A percentile compares a stretch with the other conserved stretches of the same genome.
Evolutionary conservation across 345 rosid genomes (phyloP).

Genomic region (Eucalyptus cloeziana): DNA sequence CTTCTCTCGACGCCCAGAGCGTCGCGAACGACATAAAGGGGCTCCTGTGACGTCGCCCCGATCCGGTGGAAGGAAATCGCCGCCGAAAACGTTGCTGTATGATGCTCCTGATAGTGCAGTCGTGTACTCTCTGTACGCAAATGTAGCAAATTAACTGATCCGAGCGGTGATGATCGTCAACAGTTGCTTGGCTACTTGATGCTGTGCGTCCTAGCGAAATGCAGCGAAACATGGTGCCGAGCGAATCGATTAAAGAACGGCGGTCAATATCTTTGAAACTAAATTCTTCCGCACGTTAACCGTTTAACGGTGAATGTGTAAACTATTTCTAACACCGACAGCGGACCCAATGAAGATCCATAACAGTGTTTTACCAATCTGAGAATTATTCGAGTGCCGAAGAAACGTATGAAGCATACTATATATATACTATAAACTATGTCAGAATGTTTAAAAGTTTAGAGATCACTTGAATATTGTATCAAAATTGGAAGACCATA

Average conservation of each 20-base stretch:
- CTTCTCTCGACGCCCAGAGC: constrained; percentile 15
- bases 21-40: constrained; percentile 23
- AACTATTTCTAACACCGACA: not conserved
- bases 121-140: not conserved
- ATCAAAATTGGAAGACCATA: not conserved
- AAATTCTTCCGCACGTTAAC: not conserved
- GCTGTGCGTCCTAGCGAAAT: not conserved
- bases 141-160: not conserved
- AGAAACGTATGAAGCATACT: not conserved
- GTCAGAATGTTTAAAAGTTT: not conserved
- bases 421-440: not conserved
- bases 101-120: not conserved
- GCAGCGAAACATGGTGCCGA: not conserved
- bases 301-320: not conserved
- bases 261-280: not conserved
- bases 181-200: not conserved
- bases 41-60: not conserved
- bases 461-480: not conserved
- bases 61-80: not conserved
- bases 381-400: not conserved
- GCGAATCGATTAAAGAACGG: not conserved
- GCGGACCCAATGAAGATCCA: not conserved
- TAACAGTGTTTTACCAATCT: not conserved
- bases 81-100: not conserved
- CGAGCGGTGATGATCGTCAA: not conserved